Evolutionary conservation across 108 stramenopile genomes (phyloP).

Genomic region (Thalassiosira profunda): DNA sequence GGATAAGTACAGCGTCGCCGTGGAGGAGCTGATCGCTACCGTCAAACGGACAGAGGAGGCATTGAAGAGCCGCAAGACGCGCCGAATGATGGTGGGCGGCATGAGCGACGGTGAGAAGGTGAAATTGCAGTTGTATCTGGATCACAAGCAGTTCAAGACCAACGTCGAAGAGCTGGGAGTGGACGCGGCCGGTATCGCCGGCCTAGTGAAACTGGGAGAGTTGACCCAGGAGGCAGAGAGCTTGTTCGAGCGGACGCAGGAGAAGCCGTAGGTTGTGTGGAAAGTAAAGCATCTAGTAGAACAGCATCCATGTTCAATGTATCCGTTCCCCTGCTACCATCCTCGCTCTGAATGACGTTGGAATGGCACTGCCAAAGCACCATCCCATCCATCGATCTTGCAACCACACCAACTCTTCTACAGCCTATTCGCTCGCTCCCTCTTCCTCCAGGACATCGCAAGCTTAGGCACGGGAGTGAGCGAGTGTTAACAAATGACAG

Average conservation of each 20-base stretch:
- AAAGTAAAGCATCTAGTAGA: too few relatives aligned
- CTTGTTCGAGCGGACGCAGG: constrained; percentile 11
- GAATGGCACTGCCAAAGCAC: too few relatives aligned
- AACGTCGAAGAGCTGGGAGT: constrained; percentile 65
- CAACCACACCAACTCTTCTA: too few relatives aligned
- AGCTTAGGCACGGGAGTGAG: too few relatives aligned
- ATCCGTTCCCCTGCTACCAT: too few relatives aligned
- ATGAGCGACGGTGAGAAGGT: constrained; percentile 94
- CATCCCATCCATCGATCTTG: too few relatives aligned
- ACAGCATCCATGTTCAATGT: too few relatives aligned
- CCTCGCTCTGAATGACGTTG: too few relatives aligned
- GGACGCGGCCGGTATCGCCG: constrained; percentile 58
- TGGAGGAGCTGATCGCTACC: constrained; percentile 83
- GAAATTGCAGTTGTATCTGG: constrained; percentile 84
- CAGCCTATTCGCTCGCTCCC: too few relatives aligned
- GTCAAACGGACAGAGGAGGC: constrained; percentile 89
- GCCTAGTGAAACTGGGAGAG: constrained; percentile 63
- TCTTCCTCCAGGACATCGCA: constrained; percentile 4
- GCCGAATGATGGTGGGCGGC: constrained; percentile 78
- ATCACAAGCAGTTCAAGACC: constrained; percentile 60
- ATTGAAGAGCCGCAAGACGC: constrained; percentile 70
- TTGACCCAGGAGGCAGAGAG: constrained; percentile 68
- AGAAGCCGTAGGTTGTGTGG: background rate
- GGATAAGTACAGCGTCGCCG: constrained; percentile 69
- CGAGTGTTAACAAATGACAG: too few relatives aligned